phyloP scores from a whole-genome alignment of 1,284 basidiomycete genomes.

The Ceratobasidium sp. region DNA sequence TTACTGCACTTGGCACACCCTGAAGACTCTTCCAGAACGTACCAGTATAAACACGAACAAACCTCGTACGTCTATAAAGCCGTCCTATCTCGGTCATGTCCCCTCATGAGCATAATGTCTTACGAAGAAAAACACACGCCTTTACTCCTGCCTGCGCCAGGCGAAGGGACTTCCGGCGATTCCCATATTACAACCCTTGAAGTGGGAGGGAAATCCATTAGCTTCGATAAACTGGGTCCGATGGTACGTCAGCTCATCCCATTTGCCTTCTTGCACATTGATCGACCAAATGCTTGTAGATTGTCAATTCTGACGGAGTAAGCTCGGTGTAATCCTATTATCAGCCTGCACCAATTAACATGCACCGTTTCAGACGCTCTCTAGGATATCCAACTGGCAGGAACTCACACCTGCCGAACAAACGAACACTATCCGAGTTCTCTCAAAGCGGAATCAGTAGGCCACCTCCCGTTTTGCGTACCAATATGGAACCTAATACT shows the following conservation, averaged over 20 bases:
- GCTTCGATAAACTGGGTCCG: slow-evolving; percentile 28
- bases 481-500: neutral
- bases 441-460: slow-evolving; percentile 35
- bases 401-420: slow-evolving; percentile 30
- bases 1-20: neutral
- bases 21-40: slow-evolving; percentile 24
- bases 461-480: too few relatives aligned
- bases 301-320: slow-evolving; percentile 34
- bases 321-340: neutral
- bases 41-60: slow-evolving; percentile 19
- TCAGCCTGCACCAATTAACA: neutral
- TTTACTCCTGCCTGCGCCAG: slow-evolving; percentile 15
- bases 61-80: slow-evolving; percentile 1
- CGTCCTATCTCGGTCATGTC: neutral
- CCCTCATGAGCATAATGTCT: neutral
- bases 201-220: slow-evolving; percentile 28
- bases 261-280: neutral
- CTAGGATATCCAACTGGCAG: slow-evolving; percentile 34
- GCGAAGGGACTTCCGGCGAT: neutral
- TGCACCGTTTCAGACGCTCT: neutral
- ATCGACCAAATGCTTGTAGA: neutral
- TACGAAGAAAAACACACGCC: neutral
- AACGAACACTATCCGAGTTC: slow-evolving; percentile 28
- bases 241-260: neutral
- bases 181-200: slow-evolving; percentile 21